Evolutionary conservation across 176 grass and related monocot genomes (phyloP), one percentile per base, ranked within the genome.

Genomic region (Eremochloa ophiuroides): DNA sequence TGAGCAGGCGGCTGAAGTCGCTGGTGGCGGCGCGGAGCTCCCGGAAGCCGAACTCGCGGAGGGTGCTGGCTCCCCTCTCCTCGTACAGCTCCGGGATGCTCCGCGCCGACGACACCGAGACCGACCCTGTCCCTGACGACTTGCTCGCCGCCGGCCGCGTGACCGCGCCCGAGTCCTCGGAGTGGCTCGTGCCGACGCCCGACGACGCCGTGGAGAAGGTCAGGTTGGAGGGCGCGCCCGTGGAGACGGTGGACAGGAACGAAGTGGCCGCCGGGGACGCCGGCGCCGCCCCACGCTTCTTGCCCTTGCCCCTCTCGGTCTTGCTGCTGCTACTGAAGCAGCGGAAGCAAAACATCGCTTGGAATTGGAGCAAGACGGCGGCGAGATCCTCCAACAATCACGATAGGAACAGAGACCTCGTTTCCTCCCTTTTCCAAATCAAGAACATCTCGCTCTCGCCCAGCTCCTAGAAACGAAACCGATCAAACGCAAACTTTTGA

Each of bases 51-150:
- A 95, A 92, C 67, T 82, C 70, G 7, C 87, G 81, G 58, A 95
- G 75, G 76, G 47, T 89, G 47, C 69, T 68, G 1, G 74, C 87
- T 23, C 86, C 86, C 79, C 82, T 80, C 78, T 92, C 82, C 87
- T 94, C 84, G 67, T 87, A 94, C 67, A 94, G 85, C 76, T 91
- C 89, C 33, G 89, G 89, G 71, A 94, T 94, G 86, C 89, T 89
- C 69, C 77, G 81, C 73, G 74, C 79, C 47, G 88, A 94, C 7
- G 92, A 91, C 20, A 62, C 82, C 23, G 91, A 90, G 35, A 6
- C 82, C 62, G 83, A 94, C 20, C 83, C 83, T 2, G 83, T 91
- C 20, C 83, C 83, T 2, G 84, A 87, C 42, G 92, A 91, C 76
- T 60, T 88, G 86, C 67, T 86, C 75, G 56, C 28, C 7, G 23